Conservation (phyloP, 2,329 filamentous ascomycete genomes). For the Neofusicoccum ribis region DNA sequence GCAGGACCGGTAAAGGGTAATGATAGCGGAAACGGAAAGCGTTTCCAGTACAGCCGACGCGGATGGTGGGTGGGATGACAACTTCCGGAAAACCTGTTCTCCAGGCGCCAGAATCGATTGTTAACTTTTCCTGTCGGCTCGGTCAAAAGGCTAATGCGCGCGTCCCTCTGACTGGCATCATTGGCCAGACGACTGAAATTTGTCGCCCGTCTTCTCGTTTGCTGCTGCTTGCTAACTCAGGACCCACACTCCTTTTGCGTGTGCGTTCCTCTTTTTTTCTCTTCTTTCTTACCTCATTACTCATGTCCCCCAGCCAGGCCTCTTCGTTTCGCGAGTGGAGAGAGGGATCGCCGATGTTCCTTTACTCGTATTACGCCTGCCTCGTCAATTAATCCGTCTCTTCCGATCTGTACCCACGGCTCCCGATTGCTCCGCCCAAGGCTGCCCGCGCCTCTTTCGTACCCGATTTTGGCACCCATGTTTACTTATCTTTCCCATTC, state of each 20-base stretch:
- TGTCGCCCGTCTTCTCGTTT: neutral
- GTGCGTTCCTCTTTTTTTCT: neutral
- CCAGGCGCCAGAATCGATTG: constrained; percentile 15
- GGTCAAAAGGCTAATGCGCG: neutral
- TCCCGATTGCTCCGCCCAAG: neutral
- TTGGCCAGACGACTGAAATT: neutral
- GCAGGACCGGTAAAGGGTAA: neutral
- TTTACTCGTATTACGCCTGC: neutral
- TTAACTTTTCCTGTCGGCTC: neutral
- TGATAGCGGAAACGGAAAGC: neutral
- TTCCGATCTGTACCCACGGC: neutral
- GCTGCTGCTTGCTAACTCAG: neutral
- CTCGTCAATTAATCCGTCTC: neutral
- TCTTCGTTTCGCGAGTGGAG: neutral
- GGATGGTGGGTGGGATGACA: constrained; percentile 4
- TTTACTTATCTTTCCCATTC: neutral
- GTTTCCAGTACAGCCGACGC: neutral
- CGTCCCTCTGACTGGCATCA: neutral
- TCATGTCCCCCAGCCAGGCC: neutral
- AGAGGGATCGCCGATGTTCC: constrained; percentile 3
- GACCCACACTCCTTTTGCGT: neutral
- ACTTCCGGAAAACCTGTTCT: constrained; percentile 17
- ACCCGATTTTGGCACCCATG: constrained; percentile 5
- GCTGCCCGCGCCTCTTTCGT: neutral
- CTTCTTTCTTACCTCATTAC: constrained; percentile 9